Percentiles rank a stretch among this genome's conserved stretches.
Conservation (phyloP, 306 rosid genomes). For the Luffa aegyptiaca region DNA sequence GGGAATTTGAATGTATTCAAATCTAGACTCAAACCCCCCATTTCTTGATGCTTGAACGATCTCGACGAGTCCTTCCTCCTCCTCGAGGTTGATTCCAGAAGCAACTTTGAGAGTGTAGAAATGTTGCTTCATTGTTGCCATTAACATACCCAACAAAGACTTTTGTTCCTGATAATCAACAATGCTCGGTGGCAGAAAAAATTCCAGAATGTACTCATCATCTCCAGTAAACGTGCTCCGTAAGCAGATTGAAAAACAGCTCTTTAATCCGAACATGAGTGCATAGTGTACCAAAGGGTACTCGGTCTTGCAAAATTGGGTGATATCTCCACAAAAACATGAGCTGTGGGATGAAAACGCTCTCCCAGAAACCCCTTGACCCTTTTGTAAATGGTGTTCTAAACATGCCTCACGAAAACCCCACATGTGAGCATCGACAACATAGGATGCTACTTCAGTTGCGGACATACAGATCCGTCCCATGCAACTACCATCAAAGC, state of each 20-base stretch:
- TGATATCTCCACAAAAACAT: slow-evolving; percentile 60
- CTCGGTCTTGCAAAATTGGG: slow-evolving; percentile 68
- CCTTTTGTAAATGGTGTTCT: slow-evolving; percentile 89
- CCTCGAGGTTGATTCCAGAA: slow-evolving; percentile 46
- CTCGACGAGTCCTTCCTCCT: slow-evolving; percentile 37
- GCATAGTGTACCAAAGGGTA: slow-evolving; percentile 84
- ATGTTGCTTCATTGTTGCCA: slow-evolving; percentile 66
- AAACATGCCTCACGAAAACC: slow-evolving; percentile 80
- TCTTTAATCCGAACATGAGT: slow-evolving; percentile 62
- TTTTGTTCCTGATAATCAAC: slow-evolving; percentile 37
- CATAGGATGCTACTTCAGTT: slow-evolving; percentile 65
- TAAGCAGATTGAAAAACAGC: slow-evolving; percentile 70
- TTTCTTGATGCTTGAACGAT: slow-evolving; percentile 35
- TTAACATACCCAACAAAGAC: slow-evolving; percentile 44
- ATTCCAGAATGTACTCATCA: slow-evolving; percentile 73
- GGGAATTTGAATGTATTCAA: slow-evolving; percentile 36
- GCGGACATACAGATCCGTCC: slow-evolving; percentile 82
- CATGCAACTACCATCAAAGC: slow-evolving; percentile 78
- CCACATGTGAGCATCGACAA: slow-evolving; percentile 70
- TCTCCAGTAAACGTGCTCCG: slow-evolving; percentile 57
- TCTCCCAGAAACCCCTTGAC: slow-evolving; percentile 85
- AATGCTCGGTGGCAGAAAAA: slow-evolving; percentile 58
- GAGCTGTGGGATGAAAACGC: slow-evolving; percentile 55
- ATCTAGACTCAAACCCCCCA: slow-evolving; percentile 33
- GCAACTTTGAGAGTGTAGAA: slow-evolving; percentile 71